Conservation (phyloP, 805 yeast genomes). For the Kodamaea lidongshanica region DNA sequence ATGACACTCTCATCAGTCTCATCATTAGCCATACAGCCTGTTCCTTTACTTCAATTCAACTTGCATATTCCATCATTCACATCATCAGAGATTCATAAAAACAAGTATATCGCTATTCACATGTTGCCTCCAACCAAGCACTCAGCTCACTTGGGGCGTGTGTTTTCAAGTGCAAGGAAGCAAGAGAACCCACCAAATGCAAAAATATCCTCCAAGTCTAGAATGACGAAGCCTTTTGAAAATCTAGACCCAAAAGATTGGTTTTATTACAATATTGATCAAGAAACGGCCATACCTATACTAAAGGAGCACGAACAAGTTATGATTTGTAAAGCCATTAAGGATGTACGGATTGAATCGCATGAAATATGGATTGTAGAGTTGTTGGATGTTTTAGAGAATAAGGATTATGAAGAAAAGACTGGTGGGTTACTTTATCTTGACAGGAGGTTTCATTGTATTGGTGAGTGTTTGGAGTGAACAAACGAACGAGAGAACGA, state of each 20-base stretch:
- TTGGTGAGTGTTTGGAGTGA: too few relatives aligned
- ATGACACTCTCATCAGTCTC: constrained; percentile 83
- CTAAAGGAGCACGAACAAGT: constrained; percentile 52
- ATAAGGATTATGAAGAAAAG: constrained; percentile 9
- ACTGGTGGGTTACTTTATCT: constrained; percentile 65
- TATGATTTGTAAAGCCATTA: constrained; percentile 52
- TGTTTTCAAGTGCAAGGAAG: constrained; percentile 57
- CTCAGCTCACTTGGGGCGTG: constrained; percentile 55
- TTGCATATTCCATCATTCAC: constrained; percentile 83
- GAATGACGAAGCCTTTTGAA: constrained; percentile 51
- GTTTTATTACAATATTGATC: constrained; percentile 16
- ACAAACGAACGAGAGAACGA: too few relatives aligned
- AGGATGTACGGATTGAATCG: constrained; percentile 58
- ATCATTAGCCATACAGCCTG: constrained; percentile 72
- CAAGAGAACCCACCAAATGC: too few relatives aligned
- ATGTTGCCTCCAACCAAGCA: constrained; percentile 54
- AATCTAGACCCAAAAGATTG: constrained; percentile 28
- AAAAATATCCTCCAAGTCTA: constrained; percentile 18
- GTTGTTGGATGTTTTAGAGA: constrained; percentile 51
- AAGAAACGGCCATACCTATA: constrained; percentile 38
- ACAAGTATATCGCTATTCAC: constrained; percentile 62
- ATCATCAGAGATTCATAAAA: constrained; percentile 55
- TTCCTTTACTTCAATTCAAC: constrained; percentile 78
- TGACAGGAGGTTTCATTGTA: constrained; percentile 52
- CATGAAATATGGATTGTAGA: constrained; percentile 90